Percentiles rank a stretch among this genome's conserved stretches.
Evolutionary conservation across 140 eudicot species (phyloP).

Genomic region (Anethum foeniculum): DNA sequence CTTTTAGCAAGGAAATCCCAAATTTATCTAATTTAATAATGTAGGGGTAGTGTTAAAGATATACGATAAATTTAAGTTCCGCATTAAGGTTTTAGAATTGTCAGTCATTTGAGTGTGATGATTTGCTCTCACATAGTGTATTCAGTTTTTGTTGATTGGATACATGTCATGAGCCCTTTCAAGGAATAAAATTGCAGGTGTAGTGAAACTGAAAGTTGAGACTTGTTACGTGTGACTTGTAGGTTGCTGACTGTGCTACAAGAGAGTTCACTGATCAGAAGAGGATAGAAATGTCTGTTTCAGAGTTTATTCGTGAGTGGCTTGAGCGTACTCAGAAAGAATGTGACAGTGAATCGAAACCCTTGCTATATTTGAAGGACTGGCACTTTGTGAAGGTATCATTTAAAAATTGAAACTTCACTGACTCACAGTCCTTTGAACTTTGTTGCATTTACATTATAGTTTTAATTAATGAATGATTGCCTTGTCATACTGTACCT

Average conservation of each 20-base stretch:
- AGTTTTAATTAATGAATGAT: no score
- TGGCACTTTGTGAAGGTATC: constrained; percentile 96
- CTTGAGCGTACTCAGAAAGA: constrained; percentile 18
- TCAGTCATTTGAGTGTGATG: not conserved
- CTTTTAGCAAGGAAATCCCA: no score
- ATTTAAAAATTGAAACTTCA: not conserved
- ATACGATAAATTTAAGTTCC: no score
- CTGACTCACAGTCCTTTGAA: not conserved
- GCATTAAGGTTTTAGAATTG: no score
- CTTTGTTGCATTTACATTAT: not conserved
- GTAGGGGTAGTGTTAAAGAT: no score
- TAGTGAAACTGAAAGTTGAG: not conserved
- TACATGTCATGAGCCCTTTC: not conserved
- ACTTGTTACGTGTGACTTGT: constrained; percentile 1
- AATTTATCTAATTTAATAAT: no score
- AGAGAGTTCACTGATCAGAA: constrained; percentile 75
- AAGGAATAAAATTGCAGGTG: not conserved
- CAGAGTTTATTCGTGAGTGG: constrained; percentile 63
- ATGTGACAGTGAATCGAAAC: constrained; percentile 6
- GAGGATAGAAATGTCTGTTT: constrained; percentile 68
- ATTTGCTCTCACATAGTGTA: not conserved
- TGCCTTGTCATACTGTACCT: no score
- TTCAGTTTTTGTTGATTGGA: not conserved
- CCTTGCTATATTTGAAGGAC: constrained; percentile 74
- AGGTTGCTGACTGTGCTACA: constrained; percentile 86